Base-by-base conservation (phyloP, 202 grass and related monocot species). In the Brachypodium distachyon region DNA sequence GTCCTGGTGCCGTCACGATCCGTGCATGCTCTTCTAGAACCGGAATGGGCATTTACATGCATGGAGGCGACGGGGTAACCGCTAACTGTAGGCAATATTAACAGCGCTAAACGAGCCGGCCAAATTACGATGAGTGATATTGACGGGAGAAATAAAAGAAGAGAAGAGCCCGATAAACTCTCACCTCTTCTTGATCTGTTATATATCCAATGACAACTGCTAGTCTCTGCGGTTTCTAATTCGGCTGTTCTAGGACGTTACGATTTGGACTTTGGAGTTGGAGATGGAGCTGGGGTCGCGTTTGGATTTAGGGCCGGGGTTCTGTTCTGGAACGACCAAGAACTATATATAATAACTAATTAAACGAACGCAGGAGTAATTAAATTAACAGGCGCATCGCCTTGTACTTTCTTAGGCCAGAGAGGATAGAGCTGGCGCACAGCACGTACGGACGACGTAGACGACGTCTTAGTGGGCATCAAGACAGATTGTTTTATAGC, bases 201-300 rank as follows among this genome's bases (percentile, higher is more conserved):
- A 1, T 9, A 36, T 43, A 43, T 27, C 62, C 27, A 23, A 68
- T 68, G 41, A 29, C 65, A 68, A n/a, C 26, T 18, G 63, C 33
- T 17, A 1, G 64, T 47, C 3, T n/a, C 7, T 31, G 41, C 11
- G 14, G 8, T 47, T 47, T 60, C 31, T 72, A 64, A 55, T 52
- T 34, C 13, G 0, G 7, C 37, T 27, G 17, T 58, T 73, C 39
- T 67, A n/a, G 76, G 29, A 46, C 39, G 3, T 67, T 59, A 80
- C 76, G 76, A 46, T 31, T 16, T 65, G 74, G 27, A 49, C 57
- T 36, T 59, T 71, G 82, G 46, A 63, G 56, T 19, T 60, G 44
- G 36, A 52, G 18, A 10, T 48, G 27, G 0, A 32, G 12, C 19
- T 26, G 42, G 54, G 29, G 23, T 77, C 12, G 43, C 25, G 21